Evolutionary conservation across 2,329 filamentous ascomycete species (phyloP).

Genomic region (Pyrenochaeta sp.): DNA sequence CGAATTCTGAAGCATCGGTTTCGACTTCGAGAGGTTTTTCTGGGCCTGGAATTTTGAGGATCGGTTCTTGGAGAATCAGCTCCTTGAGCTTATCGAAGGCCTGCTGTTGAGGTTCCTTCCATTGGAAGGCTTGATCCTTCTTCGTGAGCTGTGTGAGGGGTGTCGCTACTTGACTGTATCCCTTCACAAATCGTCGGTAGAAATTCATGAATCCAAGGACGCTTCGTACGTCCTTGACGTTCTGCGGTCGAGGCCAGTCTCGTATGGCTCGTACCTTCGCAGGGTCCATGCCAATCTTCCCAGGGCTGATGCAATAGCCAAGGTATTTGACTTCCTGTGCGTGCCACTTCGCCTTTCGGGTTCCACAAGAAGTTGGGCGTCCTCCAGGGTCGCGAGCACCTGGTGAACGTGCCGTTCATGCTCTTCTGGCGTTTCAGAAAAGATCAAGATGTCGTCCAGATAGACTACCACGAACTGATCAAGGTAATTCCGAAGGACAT

Average conservation of each 20-base stretch:
- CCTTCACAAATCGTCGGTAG: slow-evolving; percentile 41
- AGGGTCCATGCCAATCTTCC: slow-evolving; percentile 7
- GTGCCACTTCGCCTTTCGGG: no score
- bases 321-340: slow-evolving; percentile 21
- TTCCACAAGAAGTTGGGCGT: background rate
- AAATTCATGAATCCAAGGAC: slow-evolving; percentile 49
- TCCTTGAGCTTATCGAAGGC: no score
- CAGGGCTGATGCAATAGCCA: slow-evolving; percentile 3
- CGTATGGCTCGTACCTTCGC: slow-evolving; percentile 19
- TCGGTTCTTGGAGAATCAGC: no score
- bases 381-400: slow-evolving; percentile 1
- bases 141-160: slow-evolving; percentile 9
- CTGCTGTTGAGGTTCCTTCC: no score
- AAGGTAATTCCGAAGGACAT: slow-evolving; percentile 1
- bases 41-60: no score
- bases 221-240: slow-evolving; percentile 23
- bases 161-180: slow-evolving; percentile 9
- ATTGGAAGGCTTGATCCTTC: background rate
- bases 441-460: background rate
- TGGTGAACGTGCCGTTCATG: slow-evolving; percentile 3
- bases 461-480: background rate
- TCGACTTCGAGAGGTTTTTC: no score
- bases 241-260: slow-evolving; percentile 29
- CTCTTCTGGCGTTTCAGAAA: background rate
- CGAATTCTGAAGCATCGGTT: slow-evolving; percentile 27